Base-by-base conservation (phyloP, 1,284 basidiomycete genomes). In the Caloboletus inedulis region DNA sequence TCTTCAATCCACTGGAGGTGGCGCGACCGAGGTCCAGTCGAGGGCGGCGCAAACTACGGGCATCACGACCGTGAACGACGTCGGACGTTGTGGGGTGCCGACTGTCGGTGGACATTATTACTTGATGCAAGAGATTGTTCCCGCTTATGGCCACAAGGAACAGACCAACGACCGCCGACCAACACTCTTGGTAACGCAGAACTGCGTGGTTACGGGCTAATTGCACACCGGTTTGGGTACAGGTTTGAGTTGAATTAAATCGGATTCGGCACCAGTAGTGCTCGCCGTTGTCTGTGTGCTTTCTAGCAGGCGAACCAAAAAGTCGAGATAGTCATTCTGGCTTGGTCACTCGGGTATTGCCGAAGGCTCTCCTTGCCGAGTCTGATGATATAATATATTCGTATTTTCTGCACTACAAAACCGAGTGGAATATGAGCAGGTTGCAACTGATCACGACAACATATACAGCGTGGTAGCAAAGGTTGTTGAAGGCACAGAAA, bases 401-500 rank as follows among this genome's bases (percentile, higher is more conserved):
- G 10, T 54, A 31, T 52, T 46, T 64, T 58, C 48, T 50, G 49
- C 43, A 54, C 53, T 61, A 63, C 58, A 63, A 44, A 50, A 40
- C 51, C 19, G 31, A 35, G 35, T 52, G 56, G 61, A 53, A 60
- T 65, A 65, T 54, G 53, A 67, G 54, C 62, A 55, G 30, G 41
- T 56, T 65, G 64, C 50, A 53, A 63, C 46, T 25, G 52, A 60
- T 55, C 53, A 59, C 42, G 55, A 64, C 55, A 63, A 57, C 61
- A 68, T 67, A 55, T 69, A 69, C 62, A 69, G 43, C 56, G 47
- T 51, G 52, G 54, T 47, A 59, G 39, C 45, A 65, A 64, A 52
- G 36, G 39, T 59, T 40, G 51, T 52, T 55, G 39, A 54, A 49
- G 44, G 48, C 51, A 57, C 53, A 66, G 53, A 62, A 49, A 64